Base-by-base conservation (phyloP, 768 basidiomycete genomes). In the Trametes cubensis region DNA sequence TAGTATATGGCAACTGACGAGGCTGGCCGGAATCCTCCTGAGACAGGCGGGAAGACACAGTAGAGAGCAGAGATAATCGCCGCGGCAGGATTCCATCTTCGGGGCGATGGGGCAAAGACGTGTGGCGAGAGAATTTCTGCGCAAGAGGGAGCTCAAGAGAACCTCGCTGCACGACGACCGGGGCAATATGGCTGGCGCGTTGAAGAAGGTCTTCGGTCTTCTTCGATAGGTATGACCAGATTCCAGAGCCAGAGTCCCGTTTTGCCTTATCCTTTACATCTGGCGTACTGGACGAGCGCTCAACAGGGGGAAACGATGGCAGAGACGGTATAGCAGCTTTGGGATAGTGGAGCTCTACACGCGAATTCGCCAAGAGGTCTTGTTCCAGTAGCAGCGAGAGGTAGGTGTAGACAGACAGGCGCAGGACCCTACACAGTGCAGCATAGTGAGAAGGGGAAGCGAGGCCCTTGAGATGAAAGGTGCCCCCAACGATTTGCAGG, bases 311-410 rank as follows among this genome's bases (percentile, higher is more conserved):
- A 11, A 67, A 60, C 0, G 66, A 34, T 4, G 53, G 62, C 20
- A 58, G 58, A 8, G 65, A 21, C 2, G 62, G 57, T 20, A 61
- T 51, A 68, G 23, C 72, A 72, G 60, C 73, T 67, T 71, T 70
- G 5, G 80, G 79, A 55, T 78, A 81, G 38, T 71, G 74, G 38
- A 88, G 72, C 7, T 72, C 70, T n/a, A 86, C 78, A 51, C 79
- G 73, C 0, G 80, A 84, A 70, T 85, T 78, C 4, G 73, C 57
- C 28, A 88, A 77, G 5, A 87, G 70, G 40, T 81, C 78, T 67
- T 88, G 85, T 66, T 89, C 88, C 17, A 89, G 81, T 4, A 85
- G 62, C 38, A 87, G 77, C 1, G 85, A 84, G 1, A 87, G 77
- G 66, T 85, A 82, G 10, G 79, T 69, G 68, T 84, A 88, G 17